Conservation (phyloP, 768 basidiomycete species). For the Tylopilus balloui region DNA sequence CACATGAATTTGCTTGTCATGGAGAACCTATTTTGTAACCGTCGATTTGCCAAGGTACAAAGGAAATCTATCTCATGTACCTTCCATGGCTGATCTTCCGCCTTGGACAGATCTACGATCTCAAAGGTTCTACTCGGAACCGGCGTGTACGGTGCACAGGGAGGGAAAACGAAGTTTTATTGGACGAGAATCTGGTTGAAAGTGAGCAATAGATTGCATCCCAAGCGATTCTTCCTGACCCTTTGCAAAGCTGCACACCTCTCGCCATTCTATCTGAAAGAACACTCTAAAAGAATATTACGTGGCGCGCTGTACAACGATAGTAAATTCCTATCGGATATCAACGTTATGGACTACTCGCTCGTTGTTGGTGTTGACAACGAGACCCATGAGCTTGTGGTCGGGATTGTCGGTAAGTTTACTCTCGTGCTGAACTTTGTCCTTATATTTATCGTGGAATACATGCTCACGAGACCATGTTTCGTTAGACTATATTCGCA, state of each 20-base stretch:
- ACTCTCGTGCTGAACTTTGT: not conserved
- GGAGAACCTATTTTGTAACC: slow-evolving; percentile 96
- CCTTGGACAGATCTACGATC: slow-evolving; percentile 76
- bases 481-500: slow-evolving; percentile 80
- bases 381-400: slow-evolving; percentile 82
- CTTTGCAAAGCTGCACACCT: slow-evolving; percentile 65
- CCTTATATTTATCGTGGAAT: not conserved
- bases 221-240: slow-evolving; percentile 1
- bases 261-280: slow-evolving; percentile 90
- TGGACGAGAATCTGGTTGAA: slow-evolving; percentile 95
- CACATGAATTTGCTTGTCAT: slow-evolving; percentile 96
- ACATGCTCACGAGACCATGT: slow-evolving; percentile 3
- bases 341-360: slow-evolving; percentile 98
- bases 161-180: slow-evolving; percentile 84
- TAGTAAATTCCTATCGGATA: slow-evolving; percentile 88
- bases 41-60: slow-evolving; percentile 80
- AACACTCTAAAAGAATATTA: slow-evolving; percentile 91
- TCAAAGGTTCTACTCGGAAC: slow-evolving; percentile 94
- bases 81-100: slow-evolving; percentile 2
- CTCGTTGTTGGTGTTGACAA: slow-evolving; percentile 94
- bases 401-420: slow-evolving; percentile 90
- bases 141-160: slow-evolving; percentile 90
- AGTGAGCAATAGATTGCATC: slow-evolving; percentile 42
- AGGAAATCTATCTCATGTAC: not conserved
- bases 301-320: slow-evolving; percentile 91